Evolutionary conservation across 345 rosid species (phyloP), one percentile per base, ranked within the genome.

Genomic region (Rhizophora apiculata): DNA sequence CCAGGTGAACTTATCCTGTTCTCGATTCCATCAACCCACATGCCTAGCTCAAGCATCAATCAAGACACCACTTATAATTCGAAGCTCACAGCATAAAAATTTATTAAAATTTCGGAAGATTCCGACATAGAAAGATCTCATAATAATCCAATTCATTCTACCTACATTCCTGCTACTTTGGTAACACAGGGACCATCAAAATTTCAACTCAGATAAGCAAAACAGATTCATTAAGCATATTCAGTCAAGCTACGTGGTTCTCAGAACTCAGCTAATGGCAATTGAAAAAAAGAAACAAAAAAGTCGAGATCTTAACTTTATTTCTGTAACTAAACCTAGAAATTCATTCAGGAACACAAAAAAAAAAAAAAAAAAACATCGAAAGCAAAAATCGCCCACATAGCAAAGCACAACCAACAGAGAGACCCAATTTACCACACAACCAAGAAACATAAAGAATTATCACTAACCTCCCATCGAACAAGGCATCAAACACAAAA

Each of bases 401-500:
- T 16, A 66, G 20, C 24, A 63, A 63, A 49, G 10, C 10, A 34
- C 2, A 7, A 34, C 9, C 37, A 34, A 34, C 37, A 8, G 10
- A 34, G 37, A 34, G 56, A 39, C 30, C 60, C 4, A 18, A 36
- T 22, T 59, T 3, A 52, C 21, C 19, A 67, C 67, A 26, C 22
- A 69, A 16, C 54, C 59, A 43, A 16, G 18, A n/a, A 48, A 62
- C 3, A 20, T 16, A 29, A 54, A 43, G 61, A 43, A 60, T 31
- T 29, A 1, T 10, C 24, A 60, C 82, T 67, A 61, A 93, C 97
- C 97, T 89, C 67, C 98, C 98, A 76, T 91, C 91, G 77, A 84
- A 86, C 49, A 88, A 16, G 51, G 98, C 97, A 77, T 93, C 96
- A 66, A 89, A 94, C 68, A 88, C 82, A 78, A 94, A 94, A 75